These are phyloP conservation scores for Botryococcus braunii DNA, from an alignment of 163 green algal genomes.

Conservation along the genomic window DNA sequence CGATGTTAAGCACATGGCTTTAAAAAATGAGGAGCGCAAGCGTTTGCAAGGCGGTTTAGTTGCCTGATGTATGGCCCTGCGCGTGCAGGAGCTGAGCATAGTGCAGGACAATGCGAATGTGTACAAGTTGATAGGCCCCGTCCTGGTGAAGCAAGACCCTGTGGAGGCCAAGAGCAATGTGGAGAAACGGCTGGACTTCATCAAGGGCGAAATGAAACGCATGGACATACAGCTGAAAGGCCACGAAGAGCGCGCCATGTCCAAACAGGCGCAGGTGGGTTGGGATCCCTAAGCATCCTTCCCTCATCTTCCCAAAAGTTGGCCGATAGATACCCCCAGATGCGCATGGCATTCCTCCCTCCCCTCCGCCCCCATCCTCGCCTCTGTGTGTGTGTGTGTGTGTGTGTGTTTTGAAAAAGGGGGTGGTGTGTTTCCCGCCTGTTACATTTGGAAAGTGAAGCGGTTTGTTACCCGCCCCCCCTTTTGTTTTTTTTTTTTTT, in stretches of 20 bases:
- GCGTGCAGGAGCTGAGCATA: constrained; percentile 64
- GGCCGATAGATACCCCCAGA: neutral
- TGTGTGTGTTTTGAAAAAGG: too few species aligned
- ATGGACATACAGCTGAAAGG: constrained; percentile 30
- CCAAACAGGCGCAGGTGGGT: constrained; percentile 26
- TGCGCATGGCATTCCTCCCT: neutral
- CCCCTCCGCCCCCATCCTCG: too few species aligned
- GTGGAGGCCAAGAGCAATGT: constrained; percentile 69
- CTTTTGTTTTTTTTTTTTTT: too few species aligned
- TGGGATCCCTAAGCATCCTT: neutral
- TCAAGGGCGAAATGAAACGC: constrained; percentile 44
- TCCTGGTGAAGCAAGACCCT: constrained; percentile 54
- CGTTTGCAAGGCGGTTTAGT: too few species aligned
- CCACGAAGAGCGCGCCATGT: constrained; percentile 32
- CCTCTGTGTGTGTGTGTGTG: too few species aligned
- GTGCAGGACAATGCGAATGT: constrained; percentile 52
- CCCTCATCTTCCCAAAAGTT: neutral
- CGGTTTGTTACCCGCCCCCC: too few species aligned
- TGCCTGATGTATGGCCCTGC: too few species aligned
- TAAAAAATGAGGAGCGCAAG: too few species aligned
- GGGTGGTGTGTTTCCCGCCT: too few species aligned
- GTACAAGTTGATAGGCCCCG: constrained; percentile 59
- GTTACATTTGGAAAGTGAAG: too few species aligned
- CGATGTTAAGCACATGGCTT: too few species aligned
- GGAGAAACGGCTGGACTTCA: constrained; percentile 68